Conservation (phyloP, 2,329 filamentous ascomycete species). For the Coniochaeta sp. region DNA sequence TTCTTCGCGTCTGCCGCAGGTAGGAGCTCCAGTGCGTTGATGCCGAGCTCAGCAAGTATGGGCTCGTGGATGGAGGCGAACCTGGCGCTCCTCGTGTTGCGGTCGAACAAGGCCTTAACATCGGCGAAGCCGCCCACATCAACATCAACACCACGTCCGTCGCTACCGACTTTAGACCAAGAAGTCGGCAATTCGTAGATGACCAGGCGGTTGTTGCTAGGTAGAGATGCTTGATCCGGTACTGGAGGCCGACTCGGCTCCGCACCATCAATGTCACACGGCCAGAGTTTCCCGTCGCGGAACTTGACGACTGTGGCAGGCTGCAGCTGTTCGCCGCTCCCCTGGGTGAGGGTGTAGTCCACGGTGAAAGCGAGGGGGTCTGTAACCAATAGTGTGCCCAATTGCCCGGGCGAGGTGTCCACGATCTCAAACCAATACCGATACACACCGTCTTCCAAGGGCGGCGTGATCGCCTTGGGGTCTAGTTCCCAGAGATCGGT, state of each 20-base stretch:
- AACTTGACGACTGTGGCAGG: slow-evolving; percentile 14
- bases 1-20: slow-evolving; percentile 15
- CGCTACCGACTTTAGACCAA: slow-evolving; percentile 11
- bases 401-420: slow-evolving; percentile 7
- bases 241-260: slow-evolving; percentile 3
- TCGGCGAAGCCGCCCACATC: slow-evolving; percentile 16
- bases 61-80: slow-evolving; percentile 8
- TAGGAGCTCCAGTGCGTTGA: slow-evolving; percentile 17
- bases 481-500: slow-evolving; percentile 34
- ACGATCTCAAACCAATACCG: slow-evolving; percentile 15
- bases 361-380: slow-evolving; percentile 16
- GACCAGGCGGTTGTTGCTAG: slow-evolving; percentile 16
- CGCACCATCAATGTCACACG: slow-evolving; percentile 12
- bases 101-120: slow-evolving; percentile 14
- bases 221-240: slow-evolving; percentile 3
- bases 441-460: slow-evolving; percentile 9
- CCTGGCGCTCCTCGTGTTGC: slow-evolving; percentile 1
- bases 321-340: slow-evolving; percentile 8
- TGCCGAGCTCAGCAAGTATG: slow-evolving; percentile 14
- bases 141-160: slow-evolving; percentile 6
- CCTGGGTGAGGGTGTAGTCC: slow-evolving; percentile 10
- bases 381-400: slow-evolving; percentile 6
- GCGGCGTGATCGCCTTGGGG: slow-evolving; percentile 8
- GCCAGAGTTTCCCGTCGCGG: slow-evolving; percentile 9
- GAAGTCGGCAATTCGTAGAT: slow-evolving; percentile 18